Evolutionary conservation across 2,329 filamentous ascomycete genomes (phyloP).

Genomic region (Ambrosiella cleistominuta): DNA sequence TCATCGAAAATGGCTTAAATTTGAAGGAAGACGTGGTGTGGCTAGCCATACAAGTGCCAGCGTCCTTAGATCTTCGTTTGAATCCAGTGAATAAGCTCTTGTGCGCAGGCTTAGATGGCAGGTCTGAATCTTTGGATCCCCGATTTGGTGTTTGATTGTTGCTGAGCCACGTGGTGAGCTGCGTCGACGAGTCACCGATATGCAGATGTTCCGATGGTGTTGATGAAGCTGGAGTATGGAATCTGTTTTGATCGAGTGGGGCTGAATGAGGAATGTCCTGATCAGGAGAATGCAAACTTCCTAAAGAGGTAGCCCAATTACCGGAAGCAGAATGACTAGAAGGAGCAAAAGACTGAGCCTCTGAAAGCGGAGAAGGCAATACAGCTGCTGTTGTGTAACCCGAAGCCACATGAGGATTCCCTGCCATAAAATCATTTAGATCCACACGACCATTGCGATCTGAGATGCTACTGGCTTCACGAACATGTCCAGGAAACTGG

Average conservation of each 20-base stretch:
- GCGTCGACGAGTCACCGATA: background rate
- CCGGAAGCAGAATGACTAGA: background rate
- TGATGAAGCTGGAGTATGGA: background rate
- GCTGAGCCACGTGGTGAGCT: background rate
- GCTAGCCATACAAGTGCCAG: background rate
- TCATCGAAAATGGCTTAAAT: too few species aligned
- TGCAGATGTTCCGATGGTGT: background rate
- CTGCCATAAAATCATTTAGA: background rate
- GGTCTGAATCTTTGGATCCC: background rate
- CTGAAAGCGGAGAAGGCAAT: background rate
- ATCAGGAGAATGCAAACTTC: background rate
- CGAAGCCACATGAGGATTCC: background rate
- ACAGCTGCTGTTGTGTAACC: background rate
- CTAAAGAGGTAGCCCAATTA: too few species aligned
- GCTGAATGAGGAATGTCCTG: background rate
- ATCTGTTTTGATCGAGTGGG: background rate
- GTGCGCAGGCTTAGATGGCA: too few species aligned
- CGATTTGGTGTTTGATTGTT: background rate
- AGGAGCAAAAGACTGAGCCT: background rate
- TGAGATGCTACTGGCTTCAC: conserved; percentile 3
- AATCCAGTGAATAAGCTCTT: background rate
- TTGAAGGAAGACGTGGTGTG: too few species aligned
- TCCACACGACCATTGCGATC: background rate
- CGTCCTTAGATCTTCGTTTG: background rate
- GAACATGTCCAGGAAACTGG: background rate